Base-by-base conservation (phyloP, 2,329 filamentous ascomycete species). In the Furcasterigmium sp. region DNA sequence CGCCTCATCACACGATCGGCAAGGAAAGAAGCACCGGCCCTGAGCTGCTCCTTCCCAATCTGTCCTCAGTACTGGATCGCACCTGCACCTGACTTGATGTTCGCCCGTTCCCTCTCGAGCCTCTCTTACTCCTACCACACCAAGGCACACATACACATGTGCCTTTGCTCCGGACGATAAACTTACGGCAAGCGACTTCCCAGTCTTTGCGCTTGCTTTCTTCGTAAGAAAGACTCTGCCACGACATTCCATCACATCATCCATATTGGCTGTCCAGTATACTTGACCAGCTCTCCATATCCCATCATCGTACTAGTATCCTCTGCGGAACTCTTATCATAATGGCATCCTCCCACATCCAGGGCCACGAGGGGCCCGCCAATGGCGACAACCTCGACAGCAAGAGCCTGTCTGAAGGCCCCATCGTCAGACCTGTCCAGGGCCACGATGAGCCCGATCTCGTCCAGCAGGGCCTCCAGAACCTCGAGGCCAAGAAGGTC, bases 401-500 rank as follows among this genome's bases (percentile, higher is more conserved):
- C 36, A 38, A 38, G 21, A 38, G 25, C 14, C n/a, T 38, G 20
- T 20, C 19, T 18, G 28, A 40, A 8, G 21, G 26, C 38, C 38
- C 38, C 8, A 19, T 30, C 26, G 29, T 30, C 26, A 38, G 20
- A 8, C 20, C 20, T 19, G n/a, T 38, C 8, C 14, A 19, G 14
- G 36, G 36, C 36, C 13, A n/a, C 36, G 21, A 18, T 6, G 52
- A 59, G 41, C 52, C 60, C 37, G 68, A 65, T 43, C 66, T 65
- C 44, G 70, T 78, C 37, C 62, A 61, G 35, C 68, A 68, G 49
- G 79, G 74, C 28, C 68, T 84, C 39, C 68, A 75, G 44, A 64
- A 70, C 32, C 66, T 84, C 53, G 75, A 84, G 62, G 64, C 68
- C 43, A 67, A 64, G 53, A 70, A 72, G 23, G 68, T 70, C 36